Conservation (phyloP, 2,329 filamentous ascomycete genomes). For the Cladophialophora carrionii region DNA sequence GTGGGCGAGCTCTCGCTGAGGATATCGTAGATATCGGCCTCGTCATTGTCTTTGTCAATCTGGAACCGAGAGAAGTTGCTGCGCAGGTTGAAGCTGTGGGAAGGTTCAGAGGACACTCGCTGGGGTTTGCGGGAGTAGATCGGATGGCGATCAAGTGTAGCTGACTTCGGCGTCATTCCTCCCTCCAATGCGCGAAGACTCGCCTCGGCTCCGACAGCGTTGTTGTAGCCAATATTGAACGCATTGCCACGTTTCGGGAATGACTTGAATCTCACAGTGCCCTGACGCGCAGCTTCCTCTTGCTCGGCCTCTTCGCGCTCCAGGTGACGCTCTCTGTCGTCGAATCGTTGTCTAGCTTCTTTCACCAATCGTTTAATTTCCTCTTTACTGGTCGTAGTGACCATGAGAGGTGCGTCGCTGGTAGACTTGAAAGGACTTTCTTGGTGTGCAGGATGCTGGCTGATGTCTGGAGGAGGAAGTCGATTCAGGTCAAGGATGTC, state of each 20-base stretch:
- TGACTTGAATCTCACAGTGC: conserved; percentile 8
- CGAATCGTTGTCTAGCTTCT: conserved; percentile 15
- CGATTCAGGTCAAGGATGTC: conserved; percentile 26
- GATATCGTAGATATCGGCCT: conserved; percentile 19
- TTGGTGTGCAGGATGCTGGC: conserved; percentile 33
- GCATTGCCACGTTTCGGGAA: conserved; percentile 11
- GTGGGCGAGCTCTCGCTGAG: conserved; percentile 24
- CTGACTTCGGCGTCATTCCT: conserved; percentile 4
- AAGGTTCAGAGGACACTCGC: conserved; percentile 17
- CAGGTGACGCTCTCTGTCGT: conserved; percentile 20
- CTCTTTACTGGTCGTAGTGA: conserved; percentile 31
- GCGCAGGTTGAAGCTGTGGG: conserved; percentile 8
- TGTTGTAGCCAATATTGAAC: conserved; percentile 15
- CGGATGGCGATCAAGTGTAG: conserved; percentile 7
- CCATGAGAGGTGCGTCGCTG: conserved; percentile 31
- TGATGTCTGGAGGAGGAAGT: conserved; percentile 33
- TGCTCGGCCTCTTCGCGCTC: conserved; percentile 21
- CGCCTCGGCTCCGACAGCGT: conserved; percentile 6
- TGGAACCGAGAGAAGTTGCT: conserved; percentile 24
- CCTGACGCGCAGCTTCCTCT: conserved; percentile 7
- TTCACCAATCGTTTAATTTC: conserved; percentile 30
- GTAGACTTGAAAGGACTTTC: conserved; percentile 25
- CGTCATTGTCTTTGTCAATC: conserved; percentile 16
- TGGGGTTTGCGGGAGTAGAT: background rate
- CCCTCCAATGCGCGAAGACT: conserved; percentile 13